These are phyloP conservation scores for Sporothrix brasiliensis DNA, from an alignment of 2,329 filamentous ascomycete species.

Conservation along the genomic window DNA sequence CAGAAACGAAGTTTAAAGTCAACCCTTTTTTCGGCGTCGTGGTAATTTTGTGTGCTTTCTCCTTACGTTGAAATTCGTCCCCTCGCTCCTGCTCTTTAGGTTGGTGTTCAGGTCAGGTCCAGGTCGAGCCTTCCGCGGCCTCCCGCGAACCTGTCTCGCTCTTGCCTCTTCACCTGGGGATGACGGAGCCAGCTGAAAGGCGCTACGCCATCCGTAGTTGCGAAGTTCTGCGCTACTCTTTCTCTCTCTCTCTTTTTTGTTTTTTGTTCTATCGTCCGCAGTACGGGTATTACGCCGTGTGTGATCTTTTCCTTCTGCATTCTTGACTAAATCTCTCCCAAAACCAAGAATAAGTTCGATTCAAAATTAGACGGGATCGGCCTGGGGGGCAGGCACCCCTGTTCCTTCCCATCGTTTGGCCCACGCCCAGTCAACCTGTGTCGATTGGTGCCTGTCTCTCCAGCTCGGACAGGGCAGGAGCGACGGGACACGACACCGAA, in stretches of 20 bases:
- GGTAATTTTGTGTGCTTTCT: constrained; percentile 10
- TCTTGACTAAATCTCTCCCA: not conserved
- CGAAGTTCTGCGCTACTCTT: constrained; percentile 18
- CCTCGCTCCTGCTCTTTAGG: constrained; percentile 12
- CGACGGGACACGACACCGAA: constrained; percentile 23
- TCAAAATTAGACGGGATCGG: constrained; percentile 32
- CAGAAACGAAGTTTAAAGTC: not conserved
- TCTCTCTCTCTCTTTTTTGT: not conserved
- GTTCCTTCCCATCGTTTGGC: constrained; percentile 9
- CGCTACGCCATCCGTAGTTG: constrained; percentile 8
- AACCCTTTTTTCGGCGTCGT: constrained; percentile 26
- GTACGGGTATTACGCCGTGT: no score
- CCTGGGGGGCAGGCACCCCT: constrained; percentile 27
- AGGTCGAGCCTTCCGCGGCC: constrained; percentile 28
- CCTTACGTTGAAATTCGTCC: not conserved
- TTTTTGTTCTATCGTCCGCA: no score
- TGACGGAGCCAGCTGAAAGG: constrained; percentile 24
- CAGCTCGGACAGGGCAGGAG: constrained; percentile 15
- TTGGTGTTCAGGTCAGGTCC: not conserved
- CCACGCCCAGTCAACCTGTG: not conserved
- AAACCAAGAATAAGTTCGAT: constrained; percentile 13
- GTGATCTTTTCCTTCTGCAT: not conserved
- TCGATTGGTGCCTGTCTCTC: constrained; percentile 13
- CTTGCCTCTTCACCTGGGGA: constrained; percentile 14
- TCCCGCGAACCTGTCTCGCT: constrained; percentile 17